Conservation (phyloP, 305 asterid genomes). For the Solanum hybrid region DNA sequence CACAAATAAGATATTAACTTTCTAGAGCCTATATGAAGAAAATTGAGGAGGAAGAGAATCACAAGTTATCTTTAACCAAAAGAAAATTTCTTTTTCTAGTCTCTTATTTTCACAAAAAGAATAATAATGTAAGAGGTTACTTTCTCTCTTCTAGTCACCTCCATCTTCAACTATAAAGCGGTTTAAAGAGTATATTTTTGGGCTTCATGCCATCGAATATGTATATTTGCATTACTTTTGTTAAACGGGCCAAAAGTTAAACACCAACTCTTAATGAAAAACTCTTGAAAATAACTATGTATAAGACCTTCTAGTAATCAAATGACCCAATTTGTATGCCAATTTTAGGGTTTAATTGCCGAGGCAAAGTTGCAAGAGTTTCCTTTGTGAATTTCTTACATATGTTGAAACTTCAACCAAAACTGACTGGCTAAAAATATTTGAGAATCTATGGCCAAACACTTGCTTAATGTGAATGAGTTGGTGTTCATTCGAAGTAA, state of each 20-base stretch:
- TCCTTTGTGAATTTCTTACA: no score
- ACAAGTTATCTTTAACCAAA: background rate
- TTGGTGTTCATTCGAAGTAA: background rate
- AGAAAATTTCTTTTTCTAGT: background rate
- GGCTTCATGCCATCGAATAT: background rate
- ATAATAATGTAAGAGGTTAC: background rate
- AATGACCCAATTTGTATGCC: background rate
- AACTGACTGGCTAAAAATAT: background rate
- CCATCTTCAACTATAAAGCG: background rate
- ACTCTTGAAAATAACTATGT: background rate
- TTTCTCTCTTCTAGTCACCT: background rate
- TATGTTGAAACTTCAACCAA: background rate
- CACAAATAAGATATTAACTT: background rate
- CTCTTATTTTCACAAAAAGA: background rate
- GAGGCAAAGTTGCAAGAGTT: no score
- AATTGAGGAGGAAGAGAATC: background rate
- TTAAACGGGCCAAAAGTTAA: background rate
- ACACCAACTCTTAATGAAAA: background rate
- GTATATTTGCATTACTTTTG: background rate
- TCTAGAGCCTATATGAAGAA: background rate
- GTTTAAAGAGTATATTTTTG: background rate
- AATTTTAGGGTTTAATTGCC: background rate
- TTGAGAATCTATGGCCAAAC: no score
- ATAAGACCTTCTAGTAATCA: background rate
- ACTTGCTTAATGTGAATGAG: background rate